Conservation (phyloP, 1,139 yeast genomes). For the Groenewaldozyma sp. region DNA sequence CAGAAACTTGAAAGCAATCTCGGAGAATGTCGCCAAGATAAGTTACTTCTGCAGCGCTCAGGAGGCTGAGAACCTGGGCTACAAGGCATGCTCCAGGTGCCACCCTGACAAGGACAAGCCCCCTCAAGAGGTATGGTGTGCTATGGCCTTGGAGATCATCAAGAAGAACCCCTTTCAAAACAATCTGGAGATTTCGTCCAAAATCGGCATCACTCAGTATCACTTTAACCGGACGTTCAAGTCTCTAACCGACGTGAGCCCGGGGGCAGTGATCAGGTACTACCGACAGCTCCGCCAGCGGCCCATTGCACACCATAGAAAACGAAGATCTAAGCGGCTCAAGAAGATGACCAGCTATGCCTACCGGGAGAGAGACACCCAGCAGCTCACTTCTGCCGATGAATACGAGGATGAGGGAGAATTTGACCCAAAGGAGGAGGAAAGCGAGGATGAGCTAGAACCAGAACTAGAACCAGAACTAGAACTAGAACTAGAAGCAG, state of each 20-base stretch:
- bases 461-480: too few relatives aligned
- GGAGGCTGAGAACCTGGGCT: constrained; percentile 9
- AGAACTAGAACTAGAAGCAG: too few relatives aligned
- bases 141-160: neutral
- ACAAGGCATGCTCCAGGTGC: constrained; percentile 14
- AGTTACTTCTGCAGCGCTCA: constrained; percentile 4
- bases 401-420: neutral
- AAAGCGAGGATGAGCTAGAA: neutral
- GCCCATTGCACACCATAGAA: neutral
- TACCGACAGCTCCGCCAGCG: constrained; percentile 3
- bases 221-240: constrained; percentile 16
- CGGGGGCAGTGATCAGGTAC: constrained; percentile 5
- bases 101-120: constrained; percentile 8
- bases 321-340: neutral
- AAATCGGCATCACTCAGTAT: constrained; percentile 9
- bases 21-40: neutral
- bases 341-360: too few relatives aligned
- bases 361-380: too few relatives aligned
- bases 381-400: neutral
- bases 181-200: constrained; percentile 4
- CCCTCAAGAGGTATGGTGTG: constrained; percentile 3
- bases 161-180: constrained; percentile 1
- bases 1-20: constrained; percentile 4
- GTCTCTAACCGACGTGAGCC: constrained; percentile 8
- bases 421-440: neutral